These are phyloP conservation scores for Jaltomata sinuosa DNA, from an alignment of 257 asterid species.

Conservation along the genomic window DNA sequence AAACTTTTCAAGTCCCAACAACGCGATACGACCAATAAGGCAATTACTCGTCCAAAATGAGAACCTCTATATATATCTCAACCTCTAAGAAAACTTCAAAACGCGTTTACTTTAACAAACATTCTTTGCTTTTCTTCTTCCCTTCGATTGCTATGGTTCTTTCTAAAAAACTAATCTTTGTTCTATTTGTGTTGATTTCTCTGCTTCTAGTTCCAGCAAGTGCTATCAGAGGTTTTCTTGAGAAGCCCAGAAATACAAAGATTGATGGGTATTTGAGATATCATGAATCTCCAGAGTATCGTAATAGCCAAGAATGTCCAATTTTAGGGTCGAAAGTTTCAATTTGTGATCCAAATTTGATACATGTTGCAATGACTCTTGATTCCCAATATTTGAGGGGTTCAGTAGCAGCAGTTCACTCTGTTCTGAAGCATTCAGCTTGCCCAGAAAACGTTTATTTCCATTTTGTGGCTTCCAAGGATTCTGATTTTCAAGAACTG, in stretches of 20 bases:
- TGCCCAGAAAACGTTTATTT: slow-evolving; percentile 55
- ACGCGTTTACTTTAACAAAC: neutral
- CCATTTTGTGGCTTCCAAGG: slow-evolving; percentile 37
- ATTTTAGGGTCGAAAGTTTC: neutral
- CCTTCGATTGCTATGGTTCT: neutral
- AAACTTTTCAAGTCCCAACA: neutral
- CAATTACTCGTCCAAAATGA: neutral
- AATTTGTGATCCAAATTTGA: slow-evolving; percentile 24
- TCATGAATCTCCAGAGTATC: slow-evolving; percentile 27
- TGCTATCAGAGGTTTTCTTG: slow-evolving; percentile 13
- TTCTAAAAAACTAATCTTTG: neutral
- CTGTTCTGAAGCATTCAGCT: slow-evolving; percentile 37
- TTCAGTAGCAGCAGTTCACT: slow-evolving; percentile 58
- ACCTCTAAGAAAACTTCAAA: neutral
- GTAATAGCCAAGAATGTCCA: slow-evolving; percentile 25
- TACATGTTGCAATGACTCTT: slow-evolving; percentile 61
- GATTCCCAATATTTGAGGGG: slow-evolving; percentile 57
- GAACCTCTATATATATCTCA: neutral
- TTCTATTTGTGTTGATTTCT: slow-evolving; percentile 3
- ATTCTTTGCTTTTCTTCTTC: neutral
- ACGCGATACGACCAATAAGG: neutral
- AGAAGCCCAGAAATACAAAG: neutral
- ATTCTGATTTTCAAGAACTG: slow-evolving; percentile 8
- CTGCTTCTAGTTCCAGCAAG: slow-evolving; percentile 11
- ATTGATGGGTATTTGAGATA: slow-evolving; percentile 8